Conservation (phyloP, 305 asterid species). For the Solanum chacoense region DNA sequence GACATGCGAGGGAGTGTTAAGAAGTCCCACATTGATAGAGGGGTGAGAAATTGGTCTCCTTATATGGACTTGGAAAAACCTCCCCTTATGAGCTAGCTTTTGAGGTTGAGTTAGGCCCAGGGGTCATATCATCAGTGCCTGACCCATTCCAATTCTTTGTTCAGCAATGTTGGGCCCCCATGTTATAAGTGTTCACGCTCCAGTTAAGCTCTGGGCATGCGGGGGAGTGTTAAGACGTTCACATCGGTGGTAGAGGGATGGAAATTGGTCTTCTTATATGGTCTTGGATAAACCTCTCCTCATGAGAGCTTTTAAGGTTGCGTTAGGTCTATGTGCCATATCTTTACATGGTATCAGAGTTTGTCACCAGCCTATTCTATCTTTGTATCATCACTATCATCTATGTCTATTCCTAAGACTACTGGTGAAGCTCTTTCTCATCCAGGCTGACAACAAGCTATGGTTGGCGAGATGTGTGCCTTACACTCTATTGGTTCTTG, state of each 20-base stretch:
- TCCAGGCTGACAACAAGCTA: neutral
- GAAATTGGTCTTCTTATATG: neutral
- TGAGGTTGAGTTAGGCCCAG: no score
- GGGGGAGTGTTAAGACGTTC: neutral
- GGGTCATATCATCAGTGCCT: no score
- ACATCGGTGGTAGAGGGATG: neutral
- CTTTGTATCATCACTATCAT: neutral
- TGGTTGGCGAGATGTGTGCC: neutral
- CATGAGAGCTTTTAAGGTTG: neutral
- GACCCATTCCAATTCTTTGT: no score
- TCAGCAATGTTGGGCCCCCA: no score
- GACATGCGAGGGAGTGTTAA: no score
- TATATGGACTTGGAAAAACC: no score
- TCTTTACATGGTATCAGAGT: neutral
- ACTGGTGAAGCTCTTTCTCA: neutral
- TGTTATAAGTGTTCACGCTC: no score
- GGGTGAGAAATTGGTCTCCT: no score
- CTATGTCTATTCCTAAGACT: neutral
- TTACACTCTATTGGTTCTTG: neutral
- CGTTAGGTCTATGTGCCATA: neutral
- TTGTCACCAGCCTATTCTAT: neutral
- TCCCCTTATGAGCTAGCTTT: no score
- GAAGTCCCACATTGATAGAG: no score
- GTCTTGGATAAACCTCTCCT: neutral
- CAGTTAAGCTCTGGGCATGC: no score